Percentiles rank a stretch among this genome's conserved stretches.
Evolutionary conservation across 257 asterid species (phyloP).

Genomic region (Solanum medicagineum): DNA sequence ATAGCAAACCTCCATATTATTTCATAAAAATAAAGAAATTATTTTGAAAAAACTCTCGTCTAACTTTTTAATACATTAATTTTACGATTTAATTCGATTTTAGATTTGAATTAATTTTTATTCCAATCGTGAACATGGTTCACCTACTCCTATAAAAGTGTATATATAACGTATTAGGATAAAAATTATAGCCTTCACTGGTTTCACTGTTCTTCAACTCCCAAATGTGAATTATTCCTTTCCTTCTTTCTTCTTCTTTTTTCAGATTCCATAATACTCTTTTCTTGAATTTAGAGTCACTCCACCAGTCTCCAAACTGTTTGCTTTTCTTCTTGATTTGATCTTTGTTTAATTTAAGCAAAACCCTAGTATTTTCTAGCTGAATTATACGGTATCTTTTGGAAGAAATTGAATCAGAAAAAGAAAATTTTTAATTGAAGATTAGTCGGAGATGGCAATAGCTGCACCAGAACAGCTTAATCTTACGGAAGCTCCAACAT

Average conservation of each 20-base stretch:
- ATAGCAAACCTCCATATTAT: too few species aligned
- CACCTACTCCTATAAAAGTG: not conserved
- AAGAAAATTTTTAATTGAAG: not conserved
- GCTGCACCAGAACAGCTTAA: conserved; percentile 48
- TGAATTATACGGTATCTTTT: not conserved
- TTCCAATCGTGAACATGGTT: too few species aligned
- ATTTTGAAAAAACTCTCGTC: too few species aligned
- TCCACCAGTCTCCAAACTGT: not conserved
- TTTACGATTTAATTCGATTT: too few species aligned
- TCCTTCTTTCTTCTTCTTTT: not conserved
- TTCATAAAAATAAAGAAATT: too few species aligned
- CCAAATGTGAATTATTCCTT: not conserved
- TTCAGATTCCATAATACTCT: not conserved
- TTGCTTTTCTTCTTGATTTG: not conserved
- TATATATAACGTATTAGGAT: not conserved
- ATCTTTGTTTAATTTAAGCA: not conserved
- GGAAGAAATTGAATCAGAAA: not conserved
- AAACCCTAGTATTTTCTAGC: not conserved
- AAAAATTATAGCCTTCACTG: not conserved
- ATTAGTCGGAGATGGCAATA: conserved; percentile 22
- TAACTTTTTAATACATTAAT: too few species aligned
- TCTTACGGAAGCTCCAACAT: conserved; percentile 67
- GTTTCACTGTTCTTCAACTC: not conserved
- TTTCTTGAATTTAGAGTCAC: not conserved
- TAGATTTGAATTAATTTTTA: too few species aligned